Base-by-base conservation (phyloP, 2,329 filamentous ascomycete genomes). In the Orbilia quercus region DNA sequence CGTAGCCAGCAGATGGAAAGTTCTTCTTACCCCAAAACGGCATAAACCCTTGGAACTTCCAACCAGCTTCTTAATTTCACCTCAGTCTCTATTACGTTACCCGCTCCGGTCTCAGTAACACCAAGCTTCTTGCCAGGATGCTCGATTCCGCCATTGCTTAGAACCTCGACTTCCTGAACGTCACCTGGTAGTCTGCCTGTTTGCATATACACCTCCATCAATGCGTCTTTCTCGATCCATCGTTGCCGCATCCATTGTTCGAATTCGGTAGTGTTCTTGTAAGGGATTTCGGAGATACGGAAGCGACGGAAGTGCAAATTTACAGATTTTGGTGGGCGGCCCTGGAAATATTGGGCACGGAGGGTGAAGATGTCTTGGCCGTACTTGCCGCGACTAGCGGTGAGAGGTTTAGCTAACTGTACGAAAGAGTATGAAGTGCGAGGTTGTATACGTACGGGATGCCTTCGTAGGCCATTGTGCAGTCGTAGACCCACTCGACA, bases 231-330 rank as follows among this genome's bases (percentile, higher is more conserved):
- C 80, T 96, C 92, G 55, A 89, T 87, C 95, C 95, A 99, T 47
- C 92, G 86, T 65, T 91, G 88, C 31, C 89, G 86, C 25, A 98
- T 84, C 95, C 95, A 99, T 1, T 84, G 78, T 66, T 96, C 92
- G 78, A 99, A 99, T 5, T 86, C 84, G 42, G 90, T 85, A 14
- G 86, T 84, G 76, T 89, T 87, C 31, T 92, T 85, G 7, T 96
- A 85, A 0, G 94, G 94, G 45, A 99, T 96, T 18, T 92, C 88
- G 20, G 86, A 85, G 12, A 97, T 80, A 34, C 87, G 86, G 81
- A 96, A 97, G 7, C 92, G 88, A 59, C 95, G 88, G 92, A 94
- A 99, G 81, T 96, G 90, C 84, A 98, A 93, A 81, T 97, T 98
- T 78, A 98, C 93, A 1, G 92, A 96, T 80, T 93, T 96, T 1